Conservation (phyloP, 2,329 filamentous ascomycete species). For the Fusarium hainanense region DNA sequence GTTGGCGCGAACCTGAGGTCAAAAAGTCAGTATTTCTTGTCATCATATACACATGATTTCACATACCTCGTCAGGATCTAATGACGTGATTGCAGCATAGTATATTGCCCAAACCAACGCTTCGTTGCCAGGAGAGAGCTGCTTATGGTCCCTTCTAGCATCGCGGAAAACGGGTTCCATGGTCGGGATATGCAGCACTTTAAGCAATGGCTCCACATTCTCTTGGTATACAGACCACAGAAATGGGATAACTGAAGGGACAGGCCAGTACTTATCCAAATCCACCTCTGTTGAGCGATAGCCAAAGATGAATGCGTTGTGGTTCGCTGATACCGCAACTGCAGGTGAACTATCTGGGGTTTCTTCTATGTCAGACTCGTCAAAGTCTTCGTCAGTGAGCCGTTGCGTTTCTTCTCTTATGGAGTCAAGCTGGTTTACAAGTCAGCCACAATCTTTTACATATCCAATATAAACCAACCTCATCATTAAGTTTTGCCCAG, state of each 20-base stretch:
- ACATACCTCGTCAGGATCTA: slow-evolving; percentile 69
- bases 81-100: slow-evolving; percentile 66
- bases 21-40: slow-evolving; percentile 5
- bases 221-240: slow-evolving; percentile 79
- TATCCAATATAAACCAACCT: slow-evolving; percentile 59
- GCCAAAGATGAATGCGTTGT: slow-evolving; percentile 78
- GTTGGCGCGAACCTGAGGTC: slow-evolving; percentile 48
- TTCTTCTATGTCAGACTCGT: slow-evolving; percentile 71
- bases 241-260: slow-evolving; percentile 71
- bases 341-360: slow-evolving; percentile 59
- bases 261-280: slow-evolving; percentile 71
- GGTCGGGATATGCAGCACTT: slow-evolving; percentile 76
- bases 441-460: slow-evolving; percentile 15
- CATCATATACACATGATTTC: background rate
- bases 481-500: slow-evolving; percentile 80
- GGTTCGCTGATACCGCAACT: slow-evolving; percentile 56
- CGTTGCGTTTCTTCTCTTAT: slow-evolving; percentile 62
- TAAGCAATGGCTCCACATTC: slow-evolving; percentile 78
- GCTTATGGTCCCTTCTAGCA: slow-evolving; percentile 68
- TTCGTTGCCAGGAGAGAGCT: slow-evolving; percentile 66
- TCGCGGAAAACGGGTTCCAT: slow-evolving; percentile 70
- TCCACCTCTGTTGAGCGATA: slow-evolving; percentile 78
- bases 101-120: slow-evolving; percentile 74
- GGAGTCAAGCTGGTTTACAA: slow-evolving; percentile 48
- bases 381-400: slow-evolving; percentile 58